Base-by-base conservation (phyloP, 2,329 filamentous ascomycete species). In the Exophiala lecanii-corni region DNA sequence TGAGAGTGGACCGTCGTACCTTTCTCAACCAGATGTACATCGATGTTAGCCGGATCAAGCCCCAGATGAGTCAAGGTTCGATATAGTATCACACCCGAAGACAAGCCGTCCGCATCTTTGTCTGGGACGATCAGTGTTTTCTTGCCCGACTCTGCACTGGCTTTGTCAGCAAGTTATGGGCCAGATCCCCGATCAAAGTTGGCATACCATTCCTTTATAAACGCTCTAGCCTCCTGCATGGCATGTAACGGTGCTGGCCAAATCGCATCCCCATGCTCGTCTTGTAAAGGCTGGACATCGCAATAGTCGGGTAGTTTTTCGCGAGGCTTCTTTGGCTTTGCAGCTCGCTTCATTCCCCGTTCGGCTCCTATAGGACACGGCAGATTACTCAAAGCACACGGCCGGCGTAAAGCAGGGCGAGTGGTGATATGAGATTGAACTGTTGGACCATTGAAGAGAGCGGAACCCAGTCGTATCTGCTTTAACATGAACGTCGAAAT, bases 91-190 rank as follows among this genome's bases (percentile, higher is more conserved):
- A 75, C 74, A 1, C 81, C 82, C 2, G 81, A 77, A 2, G 75
- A 75, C 2, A 86, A 65, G 0, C 81, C 82, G 59, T 85, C 81
- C 2, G 79, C 79, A 53, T 84, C 81, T 55, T 84, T 84, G 57
- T 85, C 81, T 0, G 82, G 82, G 0, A 84, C 70, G 10, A 86
- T 78, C 13, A 84, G 60, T 1, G 74, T 76, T 25, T 63, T 67
- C 43, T 76, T 69, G 7, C 70, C 62, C 9, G 74, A 63, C 12
- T 64, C 55, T 13, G 71, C 78, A 59, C 79, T 81, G 49, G 9
- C 38, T 18, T 26, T 20, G n/a, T 45, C 36, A 51, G 41, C 34
- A 36, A 23, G 28, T 18, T 16, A 7, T 7, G 36, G n/a, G 7
- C 7, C 25, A 28, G 9, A n/a, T 9, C n/a, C 25, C 23, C 19